Evolutionary conservation across 2,329 filamentous ascomycete genomes (phyloP).

Genomic region (Coleophoma eucalyptorum): DNA sequence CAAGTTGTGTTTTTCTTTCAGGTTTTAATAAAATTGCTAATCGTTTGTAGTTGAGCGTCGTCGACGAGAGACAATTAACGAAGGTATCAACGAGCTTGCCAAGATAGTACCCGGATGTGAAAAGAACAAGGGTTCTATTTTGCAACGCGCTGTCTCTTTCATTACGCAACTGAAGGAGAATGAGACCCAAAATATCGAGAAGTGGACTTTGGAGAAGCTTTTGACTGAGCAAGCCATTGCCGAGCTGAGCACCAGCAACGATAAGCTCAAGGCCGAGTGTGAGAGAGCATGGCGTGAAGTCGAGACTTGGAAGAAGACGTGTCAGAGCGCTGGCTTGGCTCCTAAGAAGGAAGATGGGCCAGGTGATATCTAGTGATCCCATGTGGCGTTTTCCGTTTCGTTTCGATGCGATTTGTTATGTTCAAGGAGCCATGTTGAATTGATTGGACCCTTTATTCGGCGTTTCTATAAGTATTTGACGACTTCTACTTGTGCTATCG

Average conservation of each 20-base stretch:
- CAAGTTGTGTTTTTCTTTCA: slow-evolving; percentile 35
- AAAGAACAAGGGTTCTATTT: slow-evolving; percentile 97
- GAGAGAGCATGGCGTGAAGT: slow-evolving; percentile 74
- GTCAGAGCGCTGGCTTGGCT: slow-evolving; percentile 55
- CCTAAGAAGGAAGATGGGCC: slow-evolving; percentile 37
- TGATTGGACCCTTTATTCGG: too few species aligned
- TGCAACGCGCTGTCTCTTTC: slow-evolving; percentile 90
- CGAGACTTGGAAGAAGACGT: slow-evolving; percentile 73
- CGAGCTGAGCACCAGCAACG: slow-evolving; percentile 82
- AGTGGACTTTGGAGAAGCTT: slow-evolving; percentile 89
- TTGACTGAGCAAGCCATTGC: slow-evolving; percentile 85
- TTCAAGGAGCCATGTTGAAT: background rate
- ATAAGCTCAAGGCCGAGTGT: slow-evolving; percentile 79
- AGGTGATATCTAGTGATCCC: slow-evolving; percentile 16
- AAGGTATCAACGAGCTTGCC: slow-evolving; percentile 95
- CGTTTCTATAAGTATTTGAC: too few species aligned
- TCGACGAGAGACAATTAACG: slow-evolving; percentile 95
- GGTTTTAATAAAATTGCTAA: slow-evolving; percentile 15
- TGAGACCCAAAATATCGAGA: slow-evolving; percentile 88
- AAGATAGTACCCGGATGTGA: slow-evolving; percentile 98
- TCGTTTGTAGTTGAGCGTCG: slow-evolving; percentile 77
- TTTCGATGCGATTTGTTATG: background rate
- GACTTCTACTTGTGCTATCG: too few species aligned
- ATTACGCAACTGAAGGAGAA: slow-evolving; percentile 94
- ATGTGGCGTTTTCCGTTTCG: background rate